Evolutionary conservation across 495 filamentous ascomycete genomes (phyloP).

Genomic region (Penicillium egyptiacum): DNA sequence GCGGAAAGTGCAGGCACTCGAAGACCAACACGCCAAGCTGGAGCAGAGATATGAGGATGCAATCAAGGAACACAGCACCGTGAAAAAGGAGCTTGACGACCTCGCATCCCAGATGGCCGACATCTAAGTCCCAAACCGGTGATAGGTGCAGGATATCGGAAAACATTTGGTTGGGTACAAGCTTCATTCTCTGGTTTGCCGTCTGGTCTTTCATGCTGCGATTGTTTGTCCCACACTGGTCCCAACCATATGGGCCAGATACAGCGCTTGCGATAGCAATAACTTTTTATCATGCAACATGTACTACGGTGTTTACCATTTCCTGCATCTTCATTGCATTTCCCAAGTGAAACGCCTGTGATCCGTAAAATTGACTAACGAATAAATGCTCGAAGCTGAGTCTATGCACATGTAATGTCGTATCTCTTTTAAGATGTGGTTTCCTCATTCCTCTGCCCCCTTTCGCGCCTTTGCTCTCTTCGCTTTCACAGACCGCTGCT

Average conservation of each 20-base stretch:
- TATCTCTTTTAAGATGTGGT: background rate
- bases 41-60: conserved; percentile 97
- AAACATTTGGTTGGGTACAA: conserved; percentile 35
- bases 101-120: conserved; percentile 86
- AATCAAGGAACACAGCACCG: conserved; percentile 76
- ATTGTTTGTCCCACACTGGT: conserved; percentile 27
- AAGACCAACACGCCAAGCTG: conserved; percentile 84
- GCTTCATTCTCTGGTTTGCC: conserved; percentile 30
- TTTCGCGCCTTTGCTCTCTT: conserved; percentile 48
- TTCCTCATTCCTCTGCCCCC: background rate
- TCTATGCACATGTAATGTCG: conserved; percentile 20
- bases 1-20: conserved; percentile 97
- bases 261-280: conserved; percentile 24
- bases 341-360: background rate
- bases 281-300: conserved; percentile 20
- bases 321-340: conserved; percentile 1
- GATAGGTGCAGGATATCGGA: conserved; percentile 32
- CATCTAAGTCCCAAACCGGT: conserved; percentile 58
- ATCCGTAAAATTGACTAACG: conserved; percentile 10
- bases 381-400: conserved; percentile 4
- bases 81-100: conserved; percentile 89
- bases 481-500: conserved; percentile 63
- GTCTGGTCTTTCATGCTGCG: conserved; percentile 30
- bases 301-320: conserved; percentile 20
- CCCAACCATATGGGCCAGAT: conserved; percentile 27